A percentile compares a stretch with the other conserved stretches of the same genome.
Evolutionary conservation across 1,284 basidiomycete species (phyloP).

Genomic region (Phellinidium pouzarii): DNA sequence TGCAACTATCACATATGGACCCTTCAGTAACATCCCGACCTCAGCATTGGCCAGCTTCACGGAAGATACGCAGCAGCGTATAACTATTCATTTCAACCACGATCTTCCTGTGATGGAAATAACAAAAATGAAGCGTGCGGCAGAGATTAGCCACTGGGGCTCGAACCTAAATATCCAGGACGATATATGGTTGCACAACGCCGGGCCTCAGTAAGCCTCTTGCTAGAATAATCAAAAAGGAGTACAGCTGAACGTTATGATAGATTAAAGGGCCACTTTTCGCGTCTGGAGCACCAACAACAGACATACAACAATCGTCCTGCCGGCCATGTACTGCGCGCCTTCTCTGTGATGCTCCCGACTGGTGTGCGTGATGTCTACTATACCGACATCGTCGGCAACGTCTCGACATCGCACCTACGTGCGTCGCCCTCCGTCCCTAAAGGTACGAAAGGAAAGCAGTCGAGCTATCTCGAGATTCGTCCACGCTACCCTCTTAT

Average conservation of each 20-base stretch:
- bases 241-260: constrained; percentile 1
- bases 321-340: constrained; percentile 66
- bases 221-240: constrained; percentile 6
- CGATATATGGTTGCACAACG: constrained; percentile 78
- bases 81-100: constrained; percentile 77
- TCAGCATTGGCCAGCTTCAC: constrained; percentile 54
- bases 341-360: constrained; percentile 72
- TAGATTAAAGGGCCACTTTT: constrained; percentile 94
- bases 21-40: constrained; percentile 68
- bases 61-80: constrained; percentile 52
- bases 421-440: constrained; percentile 58
- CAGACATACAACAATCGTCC: constrained; percentile 60
- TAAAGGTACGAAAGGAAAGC: constrained; percentile 45
- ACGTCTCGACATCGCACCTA: constrained; percentile 92
- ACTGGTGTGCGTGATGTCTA: constrained; percentile 76
- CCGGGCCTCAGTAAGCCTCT: constrained; percentile 74
- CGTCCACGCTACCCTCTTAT: constrained; percentile 88
- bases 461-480: constrained; percentile 70
- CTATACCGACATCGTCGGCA: constrained; percentile 89
- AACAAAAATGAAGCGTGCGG: constrained; percentile 63
- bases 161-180: constrained; percentile 92
- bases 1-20: constrained; percentile 82
- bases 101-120: constrained; percentile 78
- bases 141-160: constrained; percentile 97
- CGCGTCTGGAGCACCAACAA: constrained; percentile 81